Evolutionary conservation across 768 basidiomycete genomes (phyloP), one percentile per base, ranked within the genome.

Genomic region (Pulveroboletus sp.): DNA sequence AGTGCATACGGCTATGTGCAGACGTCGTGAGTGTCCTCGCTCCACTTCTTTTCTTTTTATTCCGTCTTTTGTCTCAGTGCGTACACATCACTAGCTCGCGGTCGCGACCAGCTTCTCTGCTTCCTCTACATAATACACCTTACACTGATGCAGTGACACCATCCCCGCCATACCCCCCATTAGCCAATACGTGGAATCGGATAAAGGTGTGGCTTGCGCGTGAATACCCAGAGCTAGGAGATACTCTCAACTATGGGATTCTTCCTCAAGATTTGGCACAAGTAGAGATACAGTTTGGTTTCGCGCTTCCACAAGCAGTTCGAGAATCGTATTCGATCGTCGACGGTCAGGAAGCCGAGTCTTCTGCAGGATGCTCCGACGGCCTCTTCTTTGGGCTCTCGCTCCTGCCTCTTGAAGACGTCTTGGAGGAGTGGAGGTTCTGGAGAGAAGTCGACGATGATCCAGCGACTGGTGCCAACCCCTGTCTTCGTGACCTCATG

Each of bases 301-400:
- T 89, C 57, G 71, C 83, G 8, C 79, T 99, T 18, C 96, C 96
- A 4, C 76, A 79, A 30, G 82, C 85, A 31, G 81, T 99, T n/a
- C 81, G 93, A 21, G 96, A 99, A 56, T 91, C 90, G 1, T 95
- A 95, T 71, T 75, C 86, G 40, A 74, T 76, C 50, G 85, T 86
- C 49, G 93, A 99, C 62, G 96, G 96, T 3, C 96, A 99, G 64
- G 96, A 98, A 65, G 81, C 89, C 17, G 89, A 93, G 69, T 89
- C 89, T 13, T 75, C 89, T 27, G 89, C 88, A 37, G 89, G 88
- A 11, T 93, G 89, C 61, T 79, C 89, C 8, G 88, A 91, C 50
- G 96, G 96, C 31, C 76, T 99, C 28, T 92, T 99, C 69, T 97
- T 93, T 62, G 96, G 96, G n/a, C 71, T 99, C 17, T 86, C 84